A percentile compares a stretch with the other conserved stretches of the same genome.
phyloP scores from a whole-genome alignment of 805 yeast genomes.

The Teunomyces gatunensis region DNA sequence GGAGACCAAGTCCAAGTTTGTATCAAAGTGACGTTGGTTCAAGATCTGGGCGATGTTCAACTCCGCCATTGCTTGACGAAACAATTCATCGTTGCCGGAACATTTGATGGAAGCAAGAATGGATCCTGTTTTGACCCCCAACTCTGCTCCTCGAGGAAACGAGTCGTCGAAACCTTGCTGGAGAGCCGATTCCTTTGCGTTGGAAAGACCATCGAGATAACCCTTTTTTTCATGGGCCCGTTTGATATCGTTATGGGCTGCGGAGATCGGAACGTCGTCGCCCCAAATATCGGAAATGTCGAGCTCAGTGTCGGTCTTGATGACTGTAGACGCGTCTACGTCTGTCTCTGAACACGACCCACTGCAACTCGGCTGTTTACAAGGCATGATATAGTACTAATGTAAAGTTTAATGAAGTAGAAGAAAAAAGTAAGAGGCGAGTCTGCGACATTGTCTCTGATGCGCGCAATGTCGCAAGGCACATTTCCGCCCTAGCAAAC shows the following conservation, averaged over 20 bases:
- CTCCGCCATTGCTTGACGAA: slow-evolving; percentile 47
- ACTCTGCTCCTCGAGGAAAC: slow-evolving; percentile 67
- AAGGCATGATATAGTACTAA: not conserved
- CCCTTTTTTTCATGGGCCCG: slow-evolving; percentile 77
- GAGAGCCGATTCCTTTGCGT: slow-evolving; percentile 62
- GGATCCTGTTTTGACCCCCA: slow-evolving; percentile 67
- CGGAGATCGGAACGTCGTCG: slow-evolving; percentile 20
- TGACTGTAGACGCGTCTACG: not conserved
- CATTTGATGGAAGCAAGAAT: slow-evolving; percentile 50
- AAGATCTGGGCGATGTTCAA: slow-evolving; percentile 59
- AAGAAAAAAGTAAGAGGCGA: too few relatives aligned
- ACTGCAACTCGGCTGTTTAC: not conserved
- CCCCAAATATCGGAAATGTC: slow-evolving; percentile 30
- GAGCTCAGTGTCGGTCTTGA: not conserved
- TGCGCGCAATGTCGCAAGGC: not conserved
- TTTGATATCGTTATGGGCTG: slow-evolving; percentile 35
- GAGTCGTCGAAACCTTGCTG: slow-evolving; percentile 84
- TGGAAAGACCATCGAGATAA: slow-evolving; percentile 74
- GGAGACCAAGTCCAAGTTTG: slow-evolving; percentile 37
- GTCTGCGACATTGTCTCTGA: not conserved
- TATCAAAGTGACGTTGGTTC: slow-evolving; percentile 52
- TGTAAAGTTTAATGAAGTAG: not conserved
- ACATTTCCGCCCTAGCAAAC: slow-evolving; percentile 1
- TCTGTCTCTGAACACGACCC: slow-evolving; percentile 6
- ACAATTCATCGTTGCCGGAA: slow-evolving; percentile 19